A percentile compares a stretch with the other conserved stretches of the same genome.
These are phyloP conservation scores for Dictyophora rubrovolvata DNA, from an alignment of 768 basidiomycete species.

Conservation along the genomic window DNA sequence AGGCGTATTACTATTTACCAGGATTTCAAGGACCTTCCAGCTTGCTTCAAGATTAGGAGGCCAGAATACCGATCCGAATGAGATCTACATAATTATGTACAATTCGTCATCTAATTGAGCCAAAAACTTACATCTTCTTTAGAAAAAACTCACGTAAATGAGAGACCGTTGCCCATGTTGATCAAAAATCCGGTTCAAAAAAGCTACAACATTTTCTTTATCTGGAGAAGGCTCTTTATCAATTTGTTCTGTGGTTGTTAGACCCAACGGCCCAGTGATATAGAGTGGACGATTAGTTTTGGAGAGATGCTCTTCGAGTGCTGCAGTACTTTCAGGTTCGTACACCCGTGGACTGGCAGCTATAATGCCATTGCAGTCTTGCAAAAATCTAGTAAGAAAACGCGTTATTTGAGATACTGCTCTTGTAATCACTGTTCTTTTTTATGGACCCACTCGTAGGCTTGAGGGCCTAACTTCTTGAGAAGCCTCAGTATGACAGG, in stretches of 20 bases:
- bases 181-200: conserved; percentile 12
- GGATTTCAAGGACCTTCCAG: conserved; percentile 14
- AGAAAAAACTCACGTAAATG: conserved; percentile 13
- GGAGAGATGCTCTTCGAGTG: conserved; percentile 9
- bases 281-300: conserved; percentile 9
- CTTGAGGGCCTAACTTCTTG: background rate
- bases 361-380: conserved; percentile 13
- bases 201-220: conserved; percentile 8
- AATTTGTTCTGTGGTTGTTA: background rate
- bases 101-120: background rate
- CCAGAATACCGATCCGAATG: conserved; percentile 18
- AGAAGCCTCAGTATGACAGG: background rate
- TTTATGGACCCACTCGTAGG: background rate
- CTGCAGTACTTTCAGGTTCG: conserved; percentile 12
- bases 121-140: background rate
- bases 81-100: conserved; percentile 13
- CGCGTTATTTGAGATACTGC: too few relatives aligned
- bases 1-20: conserved; percentile 15
- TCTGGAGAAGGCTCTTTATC: conserved; percentile 9
- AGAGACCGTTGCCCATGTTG: conserved; percentile 12
- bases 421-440: too few relatives aligned
- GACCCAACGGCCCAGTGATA: conserved; percentile 12
- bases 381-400: background rate
- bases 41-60: conserved; percentile 13
- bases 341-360: conserved; percentile 5